Base-by-base conservation (phyloP, 2,329 filamentous ascomycete genomes). In the Penicillium sp. region DNA sequence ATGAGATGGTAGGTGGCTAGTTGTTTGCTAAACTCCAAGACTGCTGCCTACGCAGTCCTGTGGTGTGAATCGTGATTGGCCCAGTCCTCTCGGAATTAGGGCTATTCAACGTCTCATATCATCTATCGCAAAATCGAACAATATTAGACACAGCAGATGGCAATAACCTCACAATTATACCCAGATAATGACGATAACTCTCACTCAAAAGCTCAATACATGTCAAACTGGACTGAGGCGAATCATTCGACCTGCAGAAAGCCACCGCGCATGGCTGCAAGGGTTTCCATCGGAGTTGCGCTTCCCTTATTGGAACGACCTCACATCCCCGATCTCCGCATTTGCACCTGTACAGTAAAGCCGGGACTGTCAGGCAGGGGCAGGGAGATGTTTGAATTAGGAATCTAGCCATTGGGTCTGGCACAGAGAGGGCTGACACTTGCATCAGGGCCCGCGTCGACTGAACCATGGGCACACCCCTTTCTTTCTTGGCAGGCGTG, bases 401-500 rank as follows among this genome's bases (percentile, higher is more conserved):
- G 14, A 14, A 34, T 9, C 16, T 13, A 41, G 4, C n/a, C 2
- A 46, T 35, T 46, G 36, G 44, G 22, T 41, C 19, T 19, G 11
- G 22, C 22, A n/a, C 31, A 5, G n/a, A n/a, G 3, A 41, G 36
- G 43, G 38, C 14, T 33, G 11, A 11, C 30, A 27, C 28, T 48
- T 43, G 39, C 46, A 43, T 41, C 39, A n/a, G 19, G 22, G 39
- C 31, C 45, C 45, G 18, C 45, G 38, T 43, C 39, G 16, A 30
- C 31, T 34, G 18, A 27, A 38, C 31, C 19, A n/a, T n/a, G n/a
- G n/a, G n/a, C n/a, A n/a, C 33, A 36, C 36, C 22, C 44, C 44
- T 14, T 46, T 46, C 44, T 35, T 46, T 35, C 44, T 48, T 48
- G 46, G 46, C 46, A 37, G 46, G 30, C 37, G n/a, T 13, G 31